Percentiles rank a stretch among this genome's conserved stretches.
Conservation (phyloP, 768 basidiomycete genomes). For the Boletus vermiculosoides region DNA sequence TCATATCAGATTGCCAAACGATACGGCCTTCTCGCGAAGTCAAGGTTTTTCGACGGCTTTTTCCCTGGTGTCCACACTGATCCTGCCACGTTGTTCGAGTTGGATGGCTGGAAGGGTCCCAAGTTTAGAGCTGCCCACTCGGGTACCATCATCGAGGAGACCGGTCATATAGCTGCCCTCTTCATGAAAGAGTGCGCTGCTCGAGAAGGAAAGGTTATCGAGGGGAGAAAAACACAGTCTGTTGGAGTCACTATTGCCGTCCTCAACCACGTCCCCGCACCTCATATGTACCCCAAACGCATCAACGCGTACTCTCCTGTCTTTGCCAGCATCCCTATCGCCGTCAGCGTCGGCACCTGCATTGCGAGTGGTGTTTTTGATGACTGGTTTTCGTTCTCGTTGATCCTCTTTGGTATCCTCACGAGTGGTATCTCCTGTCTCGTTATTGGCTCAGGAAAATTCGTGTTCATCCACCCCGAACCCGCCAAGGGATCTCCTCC, state of each 20-base stretch:
- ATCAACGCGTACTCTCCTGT: constrained; percentile 20
- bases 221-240: constrained; percentile 25
- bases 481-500: constrained; percentile 26
- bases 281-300: constrained; percentile 18
- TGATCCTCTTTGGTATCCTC: constrained; percentile 36
- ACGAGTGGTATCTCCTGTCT: constrained; percentile 33
- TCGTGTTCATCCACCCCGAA: constrained; percentile 28
- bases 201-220: constrained; percentile 12
- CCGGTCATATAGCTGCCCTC: constrained; percentile 32
- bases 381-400: constrained; percentile 35
- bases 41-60: constrained; percentile 35
- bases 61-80: constrained; percentile 35
- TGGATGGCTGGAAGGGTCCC: constrained; percentile 33
- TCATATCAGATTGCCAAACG: constrained; percentile 36
- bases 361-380: constrained; percentile 26
- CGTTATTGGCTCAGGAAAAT: constrained; percentile 33
- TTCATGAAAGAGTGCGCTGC: constrained; percentile 26
- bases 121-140: constrained; percentile 34
- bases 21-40: constrained; percentile 33
- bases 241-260: constrained; percentile 30
- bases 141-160: constrained; percentile 31
- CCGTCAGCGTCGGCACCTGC: constrained; percentile 29
- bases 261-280: constrained; percentile 23
- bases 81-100: constrained; percentile 32
- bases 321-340: constrained; percentile 33